Base-by-base conservation (phyloP, 2,329 filamentous ascomycete species). In the Pezicula rhizophila region DNA sequence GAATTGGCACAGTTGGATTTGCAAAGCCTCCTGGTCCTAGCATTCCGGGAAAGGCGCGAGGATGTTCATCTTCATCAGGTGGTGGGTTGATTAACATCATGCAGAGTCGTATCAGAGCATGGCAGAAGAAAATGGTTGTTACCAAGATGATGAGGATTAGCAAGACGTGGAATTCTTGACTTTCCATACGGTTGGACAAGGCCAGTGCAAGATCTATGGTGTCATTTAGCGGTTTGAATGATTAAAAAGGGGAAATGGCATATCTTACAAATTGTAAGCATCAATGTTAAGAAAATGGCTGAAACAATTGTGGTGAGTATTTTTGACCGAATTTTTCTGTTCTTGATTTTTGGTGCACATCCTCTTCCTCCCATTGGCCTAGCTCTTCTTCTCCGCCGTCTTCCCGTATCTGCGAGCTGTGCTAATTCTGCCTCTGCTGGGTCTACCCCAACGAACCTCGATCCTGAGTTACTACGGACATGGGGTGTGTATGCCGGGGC, bases 121-220 rank as follows among this genome's bases (percentile, higher is more conserved):
- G 88, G 60, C 82, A 85, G 73, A 95, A 93, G 68, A 95, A 82
- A 56, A 92, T 80, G 2, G 85, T 83, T 31, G 84, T 77, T 46
- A 84, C 72, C 45, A 95, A 69, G 49, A 95, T 84, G 55, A 91
- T 75, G 46, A 96, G 75, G 49, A 95, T 84, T 51, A 95, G 76
- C 46, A 95, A 73, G 51, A 95, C 80, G 59, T 89, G 87, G 61
- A 95, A 84, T 66, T 89, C 85, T 64, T 80, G 80, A 38, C 78
- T 79, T 45, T 78, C 71, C 52, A 81, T 74, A 37, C 78, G 78
- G 52, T 80, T 75, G 3, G 84, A 84, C 40, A 90, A 72, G 17
- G 82, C 79, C 40, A 95, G 77, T 5, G 79, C 79, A 55, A 95
- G 77, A 64, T 93, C 89, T 93, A 12, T 44, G 17, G 10, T n/a